These are phyloP conservation scores for Fraxinus nigra DNA, from an alignment of 305 asterid species.

Conservation along the genomic window DNA sequence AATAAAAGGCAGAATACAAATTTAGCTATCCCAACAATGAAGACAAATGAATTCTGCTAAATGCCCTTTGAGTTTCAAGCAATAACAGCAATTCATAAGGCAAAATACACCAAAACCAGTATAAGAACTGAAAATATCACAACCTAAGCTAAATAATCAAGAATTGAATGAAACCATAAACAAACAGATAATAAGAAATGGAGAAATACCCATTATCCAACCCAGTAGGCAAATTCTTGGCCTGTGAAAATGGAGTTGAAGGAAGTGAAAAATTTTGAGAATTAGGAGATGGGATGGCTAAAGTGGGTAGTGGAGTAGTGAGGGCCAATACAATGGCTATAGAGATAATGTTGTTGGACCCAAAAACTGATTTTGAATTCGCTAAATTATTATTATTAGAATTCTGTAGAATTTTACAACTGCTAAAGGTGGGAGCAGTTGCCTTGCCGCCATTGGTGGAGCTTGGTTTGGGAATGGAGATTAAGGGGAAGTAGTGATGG, in stretches of 20 bases:
- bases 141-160: background rate
- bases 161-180: background rate
- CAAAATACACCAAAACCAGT: background rate
- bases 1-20: background rate
- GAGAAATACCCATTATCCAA: conserved; percentile 59
- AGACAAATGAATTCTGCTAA: background rate
- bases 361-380: conserved; percentile 22
- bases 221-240: conserved; percentile 70
- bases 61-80: background rate
- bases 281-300: conserved; percentile 59
- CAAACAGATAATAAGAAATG: background rate
- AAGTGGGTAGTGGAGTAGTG: conserved; percentile 55
- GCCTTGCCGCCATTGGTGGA: conserved; percentile 15
- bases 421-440: background rate
- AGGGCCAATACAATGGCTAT: conserved; percentile 54
- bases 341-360: conserved; percentile 44
- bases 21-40: background rate
- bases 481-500: conserved; percentile 16
- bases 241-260: conserved; percentile 80
- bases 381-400: background rate
- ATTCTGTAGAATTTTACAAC: background rate
- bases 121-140: background rate
- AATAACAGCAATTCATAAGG: background rate
- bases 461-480: conserved; percentile 25
- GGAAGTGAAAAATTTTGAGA: conserved; percentile 40